phyloP scores from a whole-genome alignment of 2,329 filamentous ascomycete genomes.

The Penicillium olsonii region DNA sequence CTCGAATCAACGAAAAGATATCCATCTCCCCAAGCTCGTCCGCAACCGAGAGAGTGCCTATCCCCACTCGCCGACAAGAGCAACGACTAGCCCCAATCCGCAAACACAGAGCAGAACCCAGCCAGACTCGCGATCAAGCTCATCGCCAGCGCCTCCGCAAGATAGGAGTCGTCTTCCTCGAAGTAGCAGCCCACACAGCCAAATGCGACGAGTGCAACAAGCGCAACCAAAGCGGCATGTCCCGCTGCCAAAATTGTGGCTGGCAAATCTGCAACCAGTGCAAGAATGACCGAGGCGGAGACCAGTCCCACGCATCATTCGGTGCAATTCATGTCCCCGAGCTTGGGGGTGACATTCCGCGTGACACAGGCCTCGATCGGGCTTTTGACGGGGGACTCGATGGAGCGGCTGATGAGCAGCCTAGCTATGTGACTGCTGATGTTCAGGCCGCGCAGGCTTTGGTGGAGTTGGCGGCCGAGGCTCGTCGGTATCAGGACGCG shows the following conservation, averaged over 20 bases:
- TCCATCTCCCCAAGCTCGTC: not conserved
- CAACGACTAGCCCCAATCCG: not conserved
- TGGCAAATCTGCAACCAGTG: constrained; percentile 17
- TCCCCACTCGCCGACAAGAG: not conserved
- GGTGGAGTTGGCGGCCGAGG: not conserved
- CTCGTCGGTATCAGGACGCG: too few relatives aligned
- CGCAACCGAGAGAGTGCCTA: not conserved
- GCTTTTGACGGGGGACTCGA: too few relatives aligned
- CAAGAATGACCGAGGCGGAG: constrained; percentile 6
- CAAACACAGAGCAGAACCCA: not conserved
- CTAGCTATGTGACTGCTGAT: too few relatives aligned
- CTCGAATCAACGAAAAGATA: not conserved
- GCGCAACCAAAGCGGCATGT: constrained; percentile 16
- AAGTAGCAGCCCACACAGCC: constrained; percentile 17
- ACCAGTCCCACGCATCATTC: constrained; percentile 10
- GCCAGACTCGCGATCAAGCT: not conserved
- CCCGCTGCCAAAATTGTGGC: constrained; percentile 14
- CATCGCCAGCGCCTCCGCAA: not conserved
- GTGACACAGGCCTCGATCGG: too few relatives aligned
- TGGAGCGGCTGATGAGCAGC: not conserved
- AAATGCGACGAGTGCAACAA: constrained; percentile 17
- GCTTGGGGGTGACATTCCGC: not conserved
- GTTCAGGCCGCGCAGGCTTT: not conserved
- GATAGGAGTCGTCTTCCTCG: constrained; percentile 13
- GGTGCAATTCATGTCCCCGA: constrained; percentile 6